Percentiles rank a stretch among this genome's conserved stretches.
phyloP scores from a whole-genome alignment of 208 protist species.

The Trypanosoma mega region DNA sequence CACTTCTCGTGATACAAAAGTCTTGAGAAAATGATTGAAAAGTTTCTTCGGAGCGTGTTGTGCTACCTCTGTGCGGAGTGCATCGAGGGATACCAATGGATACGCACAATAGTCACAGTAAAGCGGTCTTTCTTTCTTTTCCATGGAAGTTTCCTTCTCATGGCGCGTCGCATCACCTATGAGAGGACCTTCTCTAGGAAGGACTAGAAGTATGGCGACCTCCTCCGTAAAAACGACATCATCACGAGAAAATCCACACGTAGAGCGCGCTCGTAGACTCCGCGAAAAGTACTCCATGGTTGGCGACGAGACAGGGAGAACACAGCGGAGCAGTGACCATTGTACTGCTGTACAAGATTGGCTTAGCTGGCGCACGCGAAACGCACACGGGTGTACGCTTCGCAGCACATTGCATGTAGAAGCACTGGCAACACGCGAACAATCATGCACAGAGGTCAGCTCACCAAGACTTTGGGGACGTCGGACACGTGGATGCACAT shows the following conservation, averaged over 20 bases:
- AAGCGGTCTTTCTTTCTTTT: not conserved
- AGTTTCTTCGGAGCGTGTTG: slow-evolving; percentile 4
- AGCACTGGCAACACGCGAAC: not conserved
- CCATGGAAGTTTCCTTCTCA: not conserved
- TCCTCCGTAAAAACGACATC: slow-evolving; percentile 18
- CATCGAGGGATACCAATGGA: slow-evolving; percentile 8
- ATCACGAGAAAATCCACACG: not conserved
- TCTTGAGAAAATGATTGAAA: slow-evolving; percentile 6
- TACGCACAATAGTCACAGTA: slow-evolving; percentile 23
- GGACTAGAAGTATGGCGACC: slow-evolving; percentile 5
- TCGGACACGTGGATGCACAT: slow-evolving; percentile 16
- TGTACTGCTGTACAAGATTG: slow-evolving; percentile 1
- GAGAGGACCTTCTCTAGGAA: not conserved
- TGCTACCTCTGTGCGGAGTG: slow-evolving; percentile 5
- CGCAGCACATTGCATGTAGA: not conserved
- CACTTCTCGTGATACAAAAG: slow-evolving; percentile 7
- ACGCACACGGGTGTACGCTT: not conserved
- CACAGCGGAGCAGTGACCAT: not conserved
- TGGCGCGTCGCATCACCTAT: not conserved
- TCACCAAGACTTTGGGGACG: not conserved
- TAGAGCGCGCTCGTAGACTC: slow-evolving; percentile 11
- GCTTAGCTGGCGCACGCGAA: slow-evolving; percentile 9
- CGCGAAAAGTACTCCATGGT: slow-evolving; percentile 23
- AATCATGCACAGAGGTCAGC: not conserved
- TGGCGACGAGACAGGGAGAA: slow-evolving; percentile 14